phyloP scores from a whole-genome alignment of 768 basidiomycete genomes.

The Lenzites betulinus region DNA sequence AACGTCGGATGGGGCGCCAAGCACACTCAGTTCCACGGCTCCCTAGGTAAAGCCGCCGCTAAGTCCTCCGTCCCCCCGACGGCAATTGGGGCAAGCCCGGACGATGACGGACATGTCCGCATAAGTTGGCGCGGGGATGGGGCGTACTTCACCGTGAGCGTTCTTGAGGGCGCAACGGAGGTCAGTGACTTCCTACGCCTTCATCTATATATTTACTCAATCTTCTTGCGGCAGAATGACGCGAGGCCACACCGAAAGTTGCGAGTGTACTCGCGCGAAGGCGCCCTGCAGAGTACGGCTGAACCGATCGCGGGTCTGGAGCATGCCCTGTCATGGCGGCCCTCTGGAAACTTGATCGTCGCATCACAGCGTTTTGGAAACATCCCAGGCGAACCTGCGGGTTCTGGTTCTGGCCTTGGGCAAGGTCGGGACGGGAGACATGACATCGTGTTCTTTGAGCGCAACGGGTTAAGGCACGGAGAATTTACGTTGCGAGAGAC shows the following conservation, averaged over 20 bases:
- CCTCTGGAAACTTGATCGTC: conserved; percentile 85
- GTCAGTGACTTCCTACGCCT: conserved; percentile 24
- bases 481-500: conserved; percentile 72
- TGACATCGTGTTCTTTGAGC: conserved; percentile 92
- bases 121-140: conserved; percentile 96
- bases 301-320: conserved; percentile 85
- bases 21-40: conserved; percentile 96
- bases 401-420: conserved; percentile 15
- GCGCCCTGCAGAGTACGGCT: conserved; percentile 77
- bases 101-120: conserved; percentile 70
- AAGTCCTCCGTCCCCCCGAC: conserved; percentile 44
- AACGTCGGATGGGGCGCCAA: conserved; percentile 99
- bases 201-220: not conserved
- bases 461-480: conserved; percentile 91
- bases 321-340: conserved; percentile 79
- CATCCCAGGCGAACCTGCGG: conserved; percentile 56
- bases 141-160: conserved; percentile 82
- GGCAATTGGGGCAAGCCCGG: conserved; percentile 56
- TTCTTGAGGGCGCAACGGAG: conserved; percentile 44
- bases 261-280: conserved; percentile 76
- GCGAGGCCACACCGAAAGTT: conserved; percentile 49
- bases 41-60: conserved; percentile 84
- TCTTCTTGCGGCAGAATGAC: conserved; percentile 1
- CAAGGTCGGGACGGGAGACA: conserved; percentile 67
- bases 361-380: conserved; percentile 81